These are phyloP conservation scores for Acacia crassicarpa DNA, from an alignment of 306 rosid genomes.

Conservation along the genomic window DNA sequence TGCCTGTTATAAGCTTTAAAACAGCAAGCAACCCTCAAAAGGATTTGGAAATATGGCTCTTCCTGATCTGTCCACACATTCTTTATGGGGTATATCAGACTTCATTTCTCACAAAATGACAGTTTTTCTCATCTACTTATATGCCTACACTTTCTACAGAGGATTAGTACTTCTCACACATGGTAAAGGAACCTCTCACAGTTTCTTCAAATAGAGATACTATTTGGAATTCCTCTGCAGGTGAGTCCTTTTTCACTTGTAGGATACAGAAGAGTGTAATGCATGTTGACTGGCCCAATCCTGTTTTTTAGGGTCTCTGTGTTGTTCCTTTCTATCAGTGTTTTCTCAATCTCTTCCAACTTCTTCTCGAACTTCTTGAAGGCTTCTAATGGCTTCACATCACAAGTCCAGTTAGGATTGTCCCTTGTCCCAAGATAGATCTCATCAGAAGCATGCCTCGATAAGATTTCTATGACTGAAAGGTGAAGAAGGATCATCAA, in stretches of 20 bases:
- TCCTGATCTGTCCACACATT: too few species aligned
- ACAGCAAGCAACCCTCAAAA: not conserved
- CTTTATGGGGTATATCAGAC: conserved; percentile 62
- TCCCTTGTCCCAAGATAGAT: conserved; percentile 60
- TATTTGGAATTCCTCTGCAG: conserved; percentile 69
- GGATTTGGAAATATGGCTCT: too few species aligned
- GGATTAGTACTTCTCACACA: not conserved
- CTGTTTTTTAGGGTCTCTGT: conserved; percentile 39
- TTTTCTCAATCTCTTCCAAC: conserved; percentile 38
- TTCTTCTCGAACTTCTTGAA: conserved; percentile 51
- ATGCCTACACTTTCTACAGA: not conserved
- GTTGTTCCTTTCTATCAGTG: conserved; percentile 3
- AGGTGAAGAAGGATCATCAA: conserved; percentile 43
- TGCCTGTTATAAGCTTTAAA: too few species aligned
- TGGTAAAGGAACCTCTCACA: not conserved
- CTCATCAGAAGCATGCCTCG: conserved; percentile 66
- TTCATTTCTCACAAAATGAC: not conserved
- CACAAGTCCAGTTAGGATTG: conserved; percentile 54
- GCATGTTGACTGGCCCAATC: conserved; percentile 57
- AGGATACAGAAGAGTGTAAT: conserved; percentile 65
- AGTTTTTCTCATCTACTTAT: too few species aligned
- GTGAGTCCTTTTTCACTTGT: conserved; percentile 58
- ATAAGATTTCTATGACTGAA: conserved; percentile 52
- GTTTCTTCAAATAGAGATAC: conserved; percentile 46
- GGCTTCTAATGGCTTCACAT: conserved; percentile 33